Evolutionary conservation across 345 rosid genomes (phyloP), one percentile per base, ranked within the genome.

Genomic region (Pistacia vera): DNA sequence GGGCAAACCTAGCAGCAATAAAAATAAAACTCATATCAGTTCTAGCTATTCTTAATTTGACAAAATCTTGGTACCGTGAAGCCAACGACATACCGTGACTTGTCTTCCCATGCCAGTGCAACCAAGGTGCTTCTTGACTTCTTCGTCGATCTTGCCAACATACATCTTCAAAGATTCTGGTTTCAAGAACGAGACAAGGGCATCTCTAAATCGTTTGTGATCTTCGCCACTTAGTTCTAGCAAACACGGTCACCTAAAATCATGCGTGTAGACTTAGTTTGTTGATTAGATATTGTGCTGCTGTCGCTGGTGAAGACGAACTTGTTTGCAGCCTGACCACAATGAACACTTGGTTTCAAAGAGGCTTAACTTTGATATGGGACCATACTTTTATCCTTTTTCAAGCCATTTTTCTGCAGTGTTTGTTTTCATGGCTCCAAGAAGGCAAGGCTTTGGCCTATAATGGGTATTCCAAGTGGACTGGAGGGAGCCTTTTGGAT

Each of bases 101-200:
- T 78, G 77, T 30, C 85, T 87, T 85, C 54, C 87, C 87, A 52
- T 58, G 66, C 91, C 91, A 84, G 5, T 87, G 79, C 66, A 58
- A 63, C 75, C 52, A 12, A 90, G 79, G 70, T 87, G 90, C 77
- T 60, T 16, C 83, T 82, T 85, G 36, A 90, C 81, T 77, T 83
- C 90, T 74, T 57, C 79, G 25, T 89, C 90, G 65, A 90, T 89
- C 78, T 83, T 83, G 25, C 82, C 88, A n/a, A 89, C 70, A 4
- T 86, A 86, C 46, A 78, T 78, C 78, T 77, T 89, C 81, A 95
- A 73, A 1, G 97, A 90, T 66, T 88, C 91, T 13, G 91, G 90
- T 75, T 75, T 85, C 83, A 87, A 36, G 77, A 90, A 88, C 0
- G 83, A 79, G 17, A 83, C 28, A 1, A 90, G 73, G 2, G 90